Conservation (phyloP, 2,329 filamentous ascomycete species). For the Fusarium floridanum region DNA sequence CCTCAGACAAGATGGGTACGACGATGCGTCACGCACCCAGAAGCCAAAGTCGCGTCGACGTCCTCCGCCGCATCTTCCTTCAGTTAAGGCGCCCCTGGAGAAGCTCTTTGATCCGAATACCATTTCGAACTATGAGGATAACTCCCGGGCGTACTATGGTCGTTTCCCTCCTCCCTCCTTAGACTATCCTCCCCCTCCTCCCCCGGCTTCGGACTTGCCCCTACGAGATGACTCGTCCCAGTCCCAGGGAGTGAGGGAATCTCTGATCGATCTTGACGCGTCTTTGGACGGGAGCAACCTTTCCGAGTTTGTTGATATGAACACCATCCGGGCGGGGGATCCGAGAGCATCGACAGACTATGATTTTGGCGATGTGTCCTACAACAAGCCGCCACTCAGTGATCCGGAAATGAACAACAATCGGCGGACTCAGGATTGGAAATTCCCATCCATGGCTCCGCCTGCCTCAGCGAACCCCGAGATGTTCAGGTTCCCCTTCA, state of each 20-base stretch:
- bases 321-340: slow-evolving; percentile 67
- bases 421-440: slow-evolving; percentile 68
- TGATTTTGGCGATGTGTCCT: slow-evolving; percentile 59
- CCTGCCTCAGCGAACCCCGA: slow-evolving; percentile 67
- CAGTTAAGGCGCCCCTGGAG: slow-evolving; percentile 70
- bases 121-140: slow-evolving; percentile 73
- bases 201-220: slow-evolving; percentile 64
- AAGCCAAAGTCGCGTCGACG: slow-evolving; percentile 67
- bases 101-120: slow-evolving; percentile 77
- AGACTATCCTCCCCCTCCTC: slow-evolving; percentile 62
- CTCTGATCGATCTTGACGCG: slow-evolving; percentile 74
- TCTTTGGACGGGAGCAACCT: slow-evolving; percentile 68
- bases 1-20: slow-evolving; percentile 59
- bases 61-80: slow-evolving; percentile 69
- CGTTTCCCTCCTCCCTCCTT: slow-evolving; percentile 54
- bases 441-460: slow-evolving; percentile 66
- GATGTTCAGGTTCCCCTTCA: slow-evolving; percentile 64
- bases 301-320: slow-evolving; percentile 71
- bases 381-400: slow-evolving; percentile 65
- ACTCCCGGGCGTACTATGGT: slow-evolving; percentile 72
- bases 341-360: slow-evolving; percentile 64
- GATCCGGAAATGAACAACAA: slow-evolving; percentile 69
- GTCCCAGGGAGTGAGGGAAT: slow-evolving; percentile 67
- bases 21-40: slow-evolving; percentile 65
- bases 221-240: slow-evolving; percentile 67